phyloP scores from a whole-genome alignment of 2,329 filamentous ascomycete species.

The Byssoonygena ceratinophila region DNA sequence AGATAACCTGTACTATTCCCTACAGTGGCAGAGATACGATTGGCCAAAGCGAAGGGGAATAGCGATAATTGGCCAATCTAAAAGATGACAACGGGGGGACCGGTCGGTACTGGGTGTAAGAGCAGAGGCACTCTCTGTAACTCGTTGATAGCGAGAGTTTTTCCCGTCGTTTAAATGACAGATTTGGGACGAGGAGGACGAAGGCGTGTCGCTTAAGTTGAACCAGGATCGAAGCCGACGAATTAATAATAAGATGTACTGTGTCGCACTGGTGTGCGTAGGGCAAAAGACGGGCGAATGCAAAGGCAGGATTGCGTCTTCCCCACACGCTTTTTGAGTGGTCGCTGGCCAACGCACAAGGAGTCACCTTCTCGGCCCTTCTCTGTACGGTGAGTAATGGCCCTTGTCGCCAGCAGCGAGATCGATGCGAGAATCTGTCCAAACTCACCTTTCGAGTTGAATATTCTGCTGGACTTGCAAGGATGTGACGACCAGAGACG shows the following conservation, averaged over 20 bases:
- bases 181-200: neutral
- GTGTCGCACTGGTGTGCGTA: constrained; percentile 2
- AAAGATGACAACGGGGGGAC: neutral
- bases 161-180: neutral
- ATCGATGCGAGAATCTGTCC: neutral
- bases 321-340: neutral
- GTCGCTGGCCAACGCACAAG: neutral
- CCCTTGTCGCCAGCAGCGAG: constrained; percentile 2
- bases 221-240: neutral
- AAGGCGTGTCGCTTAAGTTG: neutral
- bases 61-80: neutral
- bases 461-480: neutral
- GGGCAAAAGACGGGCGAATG: constrained; percentile 8
- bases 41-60: neutral
- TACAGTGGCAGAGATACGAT: neutral
- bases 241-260: constrained; percentile 1
- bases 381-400: neutral
- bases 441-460: constrained; percentile 1
- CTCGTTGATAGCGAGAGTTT: neutral
- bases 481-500: neutral
- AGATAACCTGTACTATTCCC: constrained; percentile 5
- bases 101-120: neutral
- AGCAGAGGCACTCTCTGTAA: neutral
- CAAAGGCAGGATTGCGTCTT: neutral
- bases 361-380: neutral